Base-by-base conservation (phyloP, 2,329 filamentous ascomycete species). In the Penicillium sp. region DNA sequence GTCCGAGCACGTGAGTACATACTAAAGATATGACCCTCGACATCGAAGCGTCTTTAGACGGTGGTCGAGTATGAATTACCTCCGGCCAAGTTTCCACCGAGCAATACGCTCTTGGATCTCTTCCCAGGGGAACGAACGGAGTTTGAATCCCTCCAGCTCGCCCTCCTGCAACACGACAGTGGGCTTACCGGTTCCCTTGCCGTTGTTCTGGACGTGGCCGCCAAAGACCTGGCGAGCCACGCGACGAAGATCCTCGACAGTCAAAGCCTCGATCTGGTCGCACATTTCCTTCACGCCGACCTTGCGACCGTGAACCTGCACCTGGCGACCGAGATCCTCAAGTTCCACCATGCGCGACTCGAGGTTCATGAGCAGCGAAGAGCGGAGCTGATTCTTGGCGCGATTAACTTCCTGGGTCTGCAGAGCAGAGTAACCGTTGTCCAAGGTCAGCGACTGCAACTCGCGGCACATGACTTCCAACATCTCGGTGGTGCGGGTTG, bases 341-440 rank as follows among this genome's bases (percentile, higher is more conserved):
- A 99, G 82, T 76, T 97, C 94, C 9, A 99, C 91, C 91, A 99
- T 96, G 54, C 94, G 83, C 62, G 86, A 91, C 76, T 99, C 94
- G 25, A 99, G 83, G 74, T 99, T 99, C 94, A 99, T 99, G 44
- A 99, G 81, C 36, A 99, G 79, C 51, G 85, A 89, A 13, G 87
- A 92, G 38, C 92, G 85, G 14, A 99, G 84, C 76, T 99, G 94
- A 72, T 99, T 99, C 82, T 99, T 99, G 16, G 94, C 94, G 44
- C 94, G 86, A 67, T 86, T 84, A 51, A 99, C 92, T 74, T 99
- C 94, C 31, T 78, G 80, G 2, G 84, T 75, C 61, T 87, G 84
- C 9, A 99, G 79, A 2, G 87, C 81, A 0, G 83, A 79, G 69
- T 87, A 90, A 25, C 92, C 91, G 0, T 79, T 82, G 48, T 92